Evolutionary conservation across 306 rosid genomes (phyloP).

Genomic region (peach (Prunus persica)): Prunus_persica_NCBIv2 NC_034012.1:6693001-6693500

Average conservation of each 20-base stretch:
- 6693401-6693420: conserved; percentile 27
- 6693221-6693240: conserved; percentile 29
- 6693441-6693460: conserved; percentile 18
- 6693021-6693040: not conserved
- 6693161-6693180: conserved; percentile 36
- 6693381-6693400: conserved; percentile 30
- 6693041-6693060: not conserved
- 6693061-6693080: not conserved
- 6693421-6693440: conserved; percentile 33
- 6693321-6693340: conserved; percentile 21
- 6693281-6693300: not conserved
- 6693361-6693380: conserved; percentile 16
- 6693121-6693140: conserved; percentile 33
- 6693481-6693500: conserved; percentile 21
- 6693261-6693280: too few relatives aligned
- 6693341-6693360: conserved; percentile 39
- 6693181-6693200: conserved; percentile 42
- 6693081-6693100: conserved; percentile 1
- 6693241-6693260: conserved; percentile 27
- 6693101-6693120: conserved; percentile 33
- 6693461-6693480: not conserved
- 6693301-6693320: conserved; percentile 31
- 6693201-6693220: conserved; percentile 29
- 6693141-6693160: conserved; percentile 19
- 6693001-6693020: too few relatives aligned